phyloP scores from a whole-genome alignment of 129 eudicot genomes.

The Logfia minima region DNA sequence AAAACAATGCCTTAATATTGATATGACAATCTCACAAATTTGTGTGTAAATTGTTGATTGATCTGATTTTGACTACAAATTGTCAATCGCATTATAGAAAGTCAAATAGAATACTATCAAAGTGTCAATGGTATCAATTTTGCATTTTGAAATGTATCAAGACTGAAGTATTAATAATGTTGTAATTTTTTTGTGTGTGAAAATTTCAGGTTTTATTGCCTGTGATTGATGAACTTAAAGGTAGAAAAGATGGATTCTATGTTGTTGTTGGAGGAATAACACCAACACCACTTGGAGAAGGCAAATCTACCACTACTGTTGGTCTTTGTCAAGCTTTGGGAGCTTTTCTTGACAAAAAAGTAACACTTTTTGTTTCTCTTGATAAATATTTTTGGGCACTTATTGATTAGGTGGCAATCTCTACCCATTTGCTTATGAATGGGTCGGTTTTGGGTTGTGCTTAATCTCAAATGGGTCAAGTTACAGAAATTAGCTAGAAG shows the following conservation, averaged over 20 bases:
- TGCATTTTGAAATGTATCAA: conserved; percentile 8
- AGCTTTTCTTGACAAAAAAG: conserved; percentile 91
- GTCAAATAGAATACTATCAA: neutral
- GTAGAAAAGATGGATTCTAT: conserved; percentile 67
- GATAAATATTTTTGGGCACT: neutral
- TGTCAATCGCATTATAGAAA: neutral
- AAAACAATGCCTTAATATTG: no score
- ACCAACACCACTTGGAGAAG: conserved; percentile 98
- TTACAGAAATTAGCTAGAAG: neutral
- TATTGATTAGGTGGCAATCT: neutral
- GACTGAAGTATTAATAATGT: neutral
- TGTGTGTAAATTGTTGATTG: no score
- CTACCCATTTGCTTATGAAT: neutral
- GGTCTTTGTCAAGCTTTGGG: conserved; percentile 98
- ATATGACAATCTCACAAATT: no score
- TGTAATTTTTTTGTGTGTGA: neutral
- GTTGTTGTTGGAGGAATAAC: conserved; percentile 98
- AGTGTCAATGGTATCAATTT: neutral
- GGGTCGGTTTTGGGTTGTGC: neutral
- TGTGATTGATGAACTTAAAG: conserved; percentile 76
- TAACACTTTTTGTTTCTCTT: conserved; percentile 16
- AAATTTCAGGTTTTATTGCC: conserved; percentile 69
- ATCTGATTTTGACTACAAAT: no score
- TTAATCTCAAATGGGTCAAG: neutral
- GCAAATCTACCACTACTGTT: conserved; percentile 95